Evolutionary conservation across 495 filamentous ascomycete genomes (phyloP), one percentile per base, ranked within the genome.

Genomic region (Neohortaea acidophila): DNA sequence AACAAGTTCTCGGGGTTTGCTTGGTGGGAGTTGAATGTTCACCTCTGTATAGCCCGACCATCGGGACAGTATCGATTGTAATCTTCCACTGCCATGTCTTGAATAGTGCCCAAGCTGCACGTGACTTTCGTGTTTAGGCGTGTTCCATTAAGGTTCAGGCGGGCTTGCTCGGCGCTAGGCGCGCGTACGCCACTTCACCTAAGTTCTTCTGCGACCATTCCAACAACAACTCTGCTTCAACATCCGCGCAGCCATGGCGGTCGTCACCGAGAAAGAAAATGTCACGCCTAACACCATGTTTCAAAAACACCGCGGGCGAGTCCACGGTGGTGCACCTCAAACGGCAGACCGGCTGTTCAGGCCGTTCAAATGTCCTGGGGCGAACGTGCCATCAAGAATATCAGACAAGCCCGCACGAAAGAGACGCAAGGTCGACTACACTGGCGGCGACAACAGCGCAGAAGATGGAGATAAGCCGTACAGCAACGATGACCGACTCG

Each of bases 281-380:
- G 17, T 44, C 11, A 9, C 46, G 22, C 45, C 45, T 6, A 3
- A 22, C 23, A 27, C 34, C 19, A 9, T 15, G 18, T n/a, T n/a
- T n/a, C n/a, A n/a, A n/a, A 43, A 46, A 27, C 52, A 51, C 37
- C 17, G 56, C 17, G 36, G 34, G 5, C 53, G 60, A 11, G 54
- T 61, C 2, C 56, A 60, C 36, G 59, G 58, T 21, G 58, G 56
- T 24, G 54, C 57, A 14, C 56, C 65, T 21, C 67, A 72, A 24
- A 68, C 73, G 2, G 58, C 74, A 36, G 81, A 92, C 38, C 72
- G 75, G 28, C 72, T 97, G 2, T 62, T 72, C 33, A 83, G 75
- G 48, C 89, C 89, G 2, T 99, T 99, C 62, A 89, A 79, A 71
- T 94, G 87, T 45, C 89, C 89, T 11, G 83, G 85, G 19, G 76